Conservation (phyloP, 2,329 filamentous ascomycete species). For the Fusarium torulosum region DNA sequence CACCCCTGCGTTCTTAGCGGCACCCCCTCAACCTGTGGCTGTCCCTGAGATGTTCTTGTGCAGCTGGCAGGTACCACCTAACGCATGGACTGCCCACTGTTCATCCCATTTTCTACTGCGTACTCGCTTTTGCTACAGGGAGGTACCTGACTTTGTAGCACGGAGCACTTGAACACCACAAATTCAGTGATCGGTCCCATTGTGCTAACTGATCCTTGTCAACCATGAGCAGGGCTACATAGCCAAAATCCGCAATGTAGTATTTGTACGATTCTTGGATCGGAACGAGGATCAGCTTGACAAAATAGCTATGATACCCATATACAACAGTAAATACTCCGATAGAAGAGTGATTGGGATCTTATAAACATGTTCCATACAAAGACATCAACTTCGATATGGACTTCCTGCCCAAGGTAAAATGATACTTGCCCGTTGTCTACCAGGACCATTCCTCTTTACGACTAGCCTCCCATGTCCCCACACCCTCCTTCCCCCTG, state of each 20-base stretch:
- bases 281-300: not conserved
- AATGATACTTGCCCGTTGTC: conserved; percentile 24
- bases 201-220: conserved; percentile 32
- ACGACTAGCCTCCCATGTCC: conserved; percentile 25
- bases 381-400: not conserved
- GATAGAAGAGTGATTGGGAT: not conserved
- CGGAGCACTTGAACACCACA: conserved; percentile 11
- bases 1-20: conserved; percentile 30
- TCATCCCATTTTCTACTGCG: conserved; percentile 40
- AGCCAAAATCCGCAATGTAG: conserved; percentile 7
- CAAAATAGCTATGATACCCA: not conserved
- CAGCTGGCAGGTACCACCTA: conserved; percentile 28
- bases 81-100: conserved; percentile 43
- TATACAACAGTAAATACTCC: not conserved
- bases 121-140: conserved; percentile 9
- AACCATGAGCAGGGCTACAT: conserved; percentile 31
- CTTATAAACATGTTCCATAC: not conserved
- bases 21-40: conserved; percentile 22
- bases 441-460: conserved; percentile 29
- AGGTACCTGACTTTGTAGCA: conserved; percentile 12
- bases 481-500: conserved; percentile 34
- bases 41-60: conserved; percentile 20
- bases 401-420: conserved; percentile 1
- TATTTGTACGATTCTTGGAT: not conserved
- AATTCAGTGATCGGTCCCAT: conserved; percentile 8